Base-by-base conservation (phyloP, 495 filamentous ascomycete genomes). In the Penicillium canariense region DNA sequence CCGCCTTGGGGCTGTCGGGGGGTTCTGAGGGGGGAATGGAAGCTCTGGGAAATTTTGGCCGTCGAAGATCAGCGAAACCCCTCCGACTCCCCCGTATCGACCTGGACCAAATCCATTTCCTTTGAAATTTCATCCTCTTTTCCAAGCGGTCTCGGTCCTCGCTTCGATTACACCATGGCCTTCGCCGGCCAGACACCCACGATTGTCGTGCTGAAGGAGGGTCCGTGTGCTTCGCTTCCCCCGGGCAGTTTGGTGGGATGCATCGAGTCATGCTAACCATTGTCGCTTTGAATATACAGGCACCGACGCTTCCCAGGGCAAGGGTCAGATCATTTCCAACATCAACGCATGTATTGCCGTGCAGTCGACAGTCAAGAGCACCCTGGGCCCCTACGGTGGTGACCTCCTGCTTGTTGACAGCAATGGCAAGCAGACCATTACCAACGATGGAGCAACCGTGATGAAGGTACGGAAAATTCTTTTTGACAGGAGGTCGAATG, bases 271-370 rank as follows among this genome's bases (percentile, higher is more conserved):
- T 57, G 59, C 62, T 68, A 59, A 65, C 52, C 42, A 59, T 50
- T 59, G 51, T 38, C 55, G 9, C 32, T 58, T 56, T 45, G 31
- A 48, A 47, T 49, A 39, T 63, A 58, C 63, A 96, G 94, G 94
- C 59, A 98, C 94, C 74, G 94, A 98, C 76, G 81, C 91, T 55
- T 96, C 94, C 18, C 94, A 98, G 74, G 94, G 94, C 61, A 93
- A 93, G 71, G 92, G 93, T 50, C 94, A 98, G 77, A 88, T 98
- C 62, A 82, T 98, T 67, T 96, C 93, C 48, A 98, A 98, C 73
- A 97, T 98, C 76, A 96, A 96, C 77, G 94, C 93, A 57, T 98
- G 94, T 74, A 79, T 96, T 64, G 92, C 93, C n/a, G 93, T 98
- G 30, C 94, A 98, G 74, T 82, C 88, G 34, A 97, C 94, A 52